Evolutionary conservation across 805 yeast genomes (phyloP).

Genomic region (Brettanomyces sp.): DNA sequence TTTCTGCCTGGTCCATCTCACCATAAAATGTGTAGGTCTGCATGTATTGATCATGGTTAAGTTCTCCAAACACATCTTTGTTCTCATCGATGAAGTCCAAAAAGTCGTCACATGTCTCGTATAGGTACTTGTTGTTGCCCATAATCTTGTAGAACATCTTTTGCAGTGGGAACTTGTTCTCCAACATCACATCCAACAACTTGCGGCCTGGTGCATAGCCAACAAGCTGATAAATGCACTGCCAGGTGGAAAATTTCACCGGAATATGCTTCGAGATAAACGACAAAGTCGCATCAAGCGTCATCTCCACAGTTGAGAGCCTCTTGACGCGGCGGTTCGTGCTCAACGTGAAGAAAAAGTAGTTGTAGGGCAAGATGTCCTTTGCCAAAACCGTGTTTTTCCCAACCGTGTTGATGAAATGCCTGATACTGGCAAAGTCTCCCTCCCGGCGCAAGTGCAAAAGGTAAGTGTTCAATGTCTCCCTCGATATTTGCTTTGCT

Average conservation of each 20-base stretch:
- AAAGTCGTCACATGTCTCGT: not conserved
- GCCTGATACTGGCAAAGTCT: too few relatives aligned
- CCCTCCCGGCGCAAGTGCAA: too few relatives aligned
- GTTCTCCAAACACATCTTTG: not conserved
- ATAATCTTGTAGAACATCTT: not conserved
- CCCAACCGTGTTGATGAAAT: too few relatives aligned
- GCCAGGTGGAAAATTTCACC: slow-evolving; percentile 1
- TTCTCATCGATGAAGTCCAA: not conserved
- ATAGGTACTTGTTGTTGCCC: not conserved
- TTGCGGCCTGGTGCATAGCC: not conserved
- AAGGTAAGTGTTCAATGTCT: too few relatives aligned
- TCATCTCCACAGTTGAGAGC: too few relatives aligned
- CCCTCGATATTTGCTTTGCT: too few relatives aligned
- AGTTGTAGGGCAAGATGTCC: not conserved
- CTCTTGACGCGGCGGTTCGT: too few relatives aligned
- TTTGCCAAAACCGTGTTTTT: too few relatives aligned
- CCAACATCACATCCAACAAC: not conserved
- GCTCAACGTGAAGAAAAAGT: not conserved
- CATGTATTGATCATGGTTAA: not conserved
- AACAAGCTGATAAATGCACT: not conserved
- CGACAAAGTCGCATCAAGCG: too few relatives aligned
- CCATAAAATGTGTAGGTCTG: not conserved
- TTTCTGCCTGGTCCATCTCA: not conserved
- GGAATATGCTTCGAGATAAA: not conserved
- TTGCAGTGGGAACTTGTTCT: not conserved